These are phyloP conservation scores for Nakazawaea sp. DNA, from an alignment of 805 yeast genomes.

Conservation along the genomic window DNA sequence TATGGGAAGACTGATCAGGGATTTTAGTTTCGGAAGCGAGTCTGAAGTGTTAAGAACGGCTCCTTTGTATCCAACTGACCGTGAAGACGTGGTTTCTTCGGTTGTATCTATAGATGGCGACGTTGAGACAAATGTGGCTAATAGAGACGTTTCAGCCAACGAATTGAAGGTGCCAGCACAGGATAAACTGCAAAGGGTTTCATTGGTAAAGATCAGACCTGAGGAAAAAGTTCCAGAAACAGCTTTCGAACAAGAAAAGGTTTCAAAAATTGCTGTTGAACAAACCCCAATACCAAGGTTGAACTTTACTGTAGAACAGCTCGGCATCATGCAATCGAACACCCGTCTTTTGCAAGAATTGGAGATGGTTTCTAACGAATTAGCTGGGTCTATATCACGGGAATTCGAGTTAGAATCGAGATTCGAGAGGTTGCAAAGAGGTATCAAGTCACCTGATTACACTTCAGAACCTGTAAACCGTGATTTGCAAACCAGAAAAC, in stretches of 20 bases:
- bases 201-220: not conserved
- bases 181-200: too few species aligned
- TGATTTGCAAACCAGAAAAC: slow-evolving; percentile 25
- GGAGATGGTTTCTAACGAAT: slow-evolving; percentile 61
- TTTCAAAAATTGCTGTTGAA: not conserved
- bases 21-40: slow-evolving; percentile 11
- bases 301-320: slow-evolving; percentile 50
- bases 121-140: not conserved
- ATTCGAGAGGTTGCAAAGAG: slow-evolving; percentile 16
- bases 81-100: slow-evolving; percentile 3
- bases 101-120: not conserved
- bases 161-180: not conserved
- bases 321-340: slow-evolving; percentile 55
- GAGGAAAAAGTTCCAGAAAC: not conserved
- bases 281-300: not conserved
- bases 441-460: not conserved
- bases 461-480: not conserved
- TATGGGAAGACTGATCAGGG: slow-evolving; percentile 7
- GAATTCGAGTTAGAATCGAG: slow-evolving; percentile 55
- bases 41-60: slow-evolving; percentile 7
- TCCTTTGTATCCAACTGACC: slow-evolving; percentile 1
- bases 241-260: not conserved
- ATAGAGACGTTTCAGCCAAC: not conserved
- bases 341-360: slow-evolving; percentile 54
- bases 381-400: slow-evolving; percentile 65